These are phyloP conservation scores for Penicillium glabrum DNA, from an alignment of 2,329 filamentous ascomycete species.

Conservation along the genomic window DNA sequence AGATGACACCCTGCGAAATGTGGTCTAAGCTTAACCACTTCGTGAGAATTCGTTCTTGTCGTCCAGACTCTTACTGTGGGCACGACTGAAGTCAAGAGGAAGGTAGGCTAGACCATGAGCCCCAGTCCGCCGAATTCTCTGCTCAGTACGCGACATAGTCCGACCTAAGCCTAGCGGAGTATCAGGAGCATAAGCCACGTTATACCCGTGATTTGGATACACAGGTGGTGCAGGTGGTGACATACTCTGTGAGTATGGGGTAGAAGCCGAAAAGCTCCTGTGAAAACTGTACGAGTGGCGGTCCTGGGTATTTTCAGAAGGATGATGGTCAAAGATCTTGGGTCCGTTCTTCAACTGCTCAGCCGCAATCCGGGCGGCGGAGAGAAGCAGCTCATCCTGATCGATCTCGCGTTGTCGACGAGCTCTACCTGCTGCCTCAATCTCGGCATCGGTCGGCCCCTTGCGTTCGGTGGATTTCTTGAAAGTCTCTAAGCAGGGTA, in stretches of 20 bases:
- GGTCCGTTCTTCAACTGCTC: constrained; percentile 40
- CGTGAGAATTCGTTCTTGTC: constrained; percentile 1
- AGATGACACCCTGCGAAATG: not conserved
- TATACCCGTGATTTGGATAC: constrained; percentile 36
- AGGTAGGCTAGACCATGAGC: constrained; percentile 45
- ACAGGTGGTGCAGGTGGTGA: constrained; percentile 29
- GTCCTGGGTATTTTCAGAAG: constrained; percentile 12
- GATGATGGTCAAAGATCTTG: constrained; percentile 21
- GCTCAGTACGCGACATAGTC: constrained; percentile 44
- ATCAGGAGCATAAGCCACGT: constrained; percentile 42
- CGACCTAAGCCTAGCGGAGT: constrained; percentile 38
- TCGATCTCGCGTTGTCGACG: constrained; percentile 31
- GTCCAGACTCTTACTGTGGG: constrained; percentile 1
- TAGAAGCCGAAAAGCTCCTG: constrained; percentile 26
- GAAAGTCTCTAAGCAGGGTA: constrained; percentile 27
- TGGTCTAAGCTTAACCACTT: not conserved
- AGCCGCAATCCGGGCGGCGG: constrained; percentile 42
- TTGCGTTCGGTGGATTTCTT: constrained; percentile 29
- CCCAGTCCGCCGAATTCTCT: constrained; percentile 44
- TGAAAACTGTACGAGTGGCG: constrained; percentile 28
- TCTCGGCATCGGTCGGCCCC: constrained; percentile 18
- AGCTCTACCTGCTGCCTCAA: constrained; percentile 14
- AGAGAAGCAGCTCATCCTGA: constrained; percentile 44
- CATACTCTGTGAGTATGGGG: constrained; percentile 25
- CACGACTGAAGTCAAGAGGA: constrained; percentile 30